phyloP scores from a whole-genome alignment of 83 land plant species.

The Picea engelmannii region DNA sequence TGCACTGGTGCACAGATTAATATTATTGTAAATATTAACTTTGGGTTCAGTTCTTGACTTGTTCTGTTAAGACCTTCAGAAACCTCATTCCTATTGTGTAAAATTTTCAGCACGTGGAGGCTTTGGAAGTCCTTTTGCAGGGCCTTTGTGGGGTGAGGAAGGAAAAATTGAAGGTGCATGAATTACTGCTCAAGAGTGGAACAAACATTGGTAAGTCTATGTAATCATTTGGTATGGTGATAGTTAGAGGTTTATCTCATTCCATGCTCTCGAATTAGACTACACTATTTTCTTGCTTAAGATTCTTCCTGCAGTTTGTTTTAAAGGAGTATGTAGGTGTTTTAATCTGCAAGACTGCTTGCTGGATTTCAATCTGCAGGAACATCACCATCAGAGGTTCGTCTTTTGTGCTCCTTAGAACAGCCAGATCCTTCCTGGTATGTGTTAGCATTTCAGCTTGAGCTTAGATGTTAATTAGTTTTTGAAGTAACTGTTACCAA shows the following conservation, averaged over 20 bases:
- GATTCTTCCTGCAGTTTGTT: background rate
- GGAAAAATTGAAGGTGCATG: constrained; percentile 83
- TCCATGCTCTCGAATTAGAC: background rate
- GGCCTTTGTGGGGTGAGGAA: constrained; percentile 89
- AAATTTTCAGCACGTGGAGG: constrained; percentile 85
- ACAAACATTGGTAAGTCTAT: constrained; percentile 69
- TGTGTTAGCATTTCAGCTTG: constrained; percentile 6
- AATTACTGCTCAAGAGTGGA: constrained; percentile 80
- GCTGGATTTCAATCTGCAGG: constrained; percentile 28
- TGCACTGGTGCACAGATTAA: too few relatives aligned
- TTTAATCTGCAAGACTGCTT: background rate
- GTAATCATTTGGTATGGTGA: constrained; percentile 10
- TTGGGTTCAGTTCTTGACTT: background rate
- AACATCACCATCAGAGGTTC: constrained; percentile 56
- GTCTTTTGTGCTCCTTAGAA: constrained; percentile 67
- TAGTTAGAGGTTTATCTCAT: background rate
- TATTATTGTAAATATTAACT: too few relatives aligned
- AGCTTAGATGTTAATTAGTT: background rate
- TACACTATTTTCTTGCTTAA: background rate
- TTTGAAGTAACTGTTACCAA: background rate
- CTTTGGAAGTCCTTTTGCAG: constrained; percentile 85
- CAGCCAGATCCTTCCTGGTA: constrained; percentile 72
- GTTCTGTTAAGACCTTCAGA: background rate
- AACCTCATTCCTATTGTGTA: background rate
- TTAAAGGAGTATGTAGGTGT: background rate